A percentile compares a stretch with the other conserved stretches of the same genome.
Conservation (phyloP, 352 stramenopile genomes). For the Phytophthora constricta region DNA sequence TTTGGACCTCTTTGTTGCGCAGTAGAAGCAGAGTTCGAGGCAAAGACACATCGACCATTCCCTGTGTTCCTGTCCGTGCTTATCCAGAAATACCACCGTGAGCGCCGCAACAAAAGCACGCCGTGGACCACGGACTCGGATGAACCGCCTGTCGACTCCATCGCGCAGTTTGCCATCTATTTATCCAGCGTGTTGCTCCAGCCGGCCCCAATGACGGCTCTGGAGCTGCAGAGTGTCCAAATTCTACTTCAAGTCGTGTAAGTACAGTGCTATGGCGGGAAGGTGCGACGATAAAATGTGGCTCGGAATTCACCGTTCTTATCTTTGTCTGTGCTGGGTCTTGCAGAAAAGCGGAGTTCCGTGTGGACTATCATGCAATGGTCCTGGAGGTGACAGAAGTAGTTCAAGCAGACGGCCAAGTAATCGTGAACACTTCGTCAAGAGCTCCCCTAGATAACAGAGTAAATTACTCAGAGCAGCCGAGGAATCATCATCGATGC, state of each 20-base stretch:
- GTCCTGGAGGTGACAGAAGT: constrained; percentile 40
- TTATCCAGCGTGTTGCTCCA: constrained; percentile 70
- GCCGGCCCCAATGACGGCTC: constrained; percentile 55
- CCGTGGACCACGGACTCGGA: constrained; percentile 62
- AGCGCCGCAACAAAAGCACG: constrained; percentile 58
- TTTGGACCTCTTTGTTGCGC: constrained; percentile 39
- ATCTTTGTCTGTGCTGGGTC: constrained; percentile 2
- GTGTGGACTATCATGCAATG: constrained; percentile 50
- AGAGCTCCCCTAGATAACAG: constrained; percentile 25
- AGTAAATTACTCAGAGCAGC: constrained; percentile 5
- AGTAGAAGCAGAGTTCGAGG: constrained; percentile 89
- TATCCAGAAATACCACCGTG: constrained; percentile 88
- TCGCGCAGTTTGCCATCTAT: constrained; percentile 83
- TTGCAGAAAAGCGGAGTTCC: constrained; percentile 49
- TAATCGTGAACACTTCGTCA: constrained; percentile 43
- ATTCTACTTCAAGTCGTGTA: constrained; percentile 87
- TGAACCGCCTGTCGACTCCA: constrained; percentile 79
- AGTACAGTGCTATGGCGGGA: constrained; percentile 26
- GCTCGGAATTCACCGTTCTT: neutral
- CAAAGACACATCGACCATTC: constrained; percentile 80
- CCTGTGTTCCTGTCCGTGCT: constrained; percentile 74
- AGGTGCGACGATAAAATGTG: neutral
- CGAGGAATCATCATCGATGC: constrained; percentile 17
- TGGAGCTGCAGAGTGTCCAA: constrained; percentile 73
- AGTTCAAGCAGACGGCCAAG: constrained; percentile 44